A percentile compares a stretch with the other conserved stretches of the same genome.
These are phyloP conservation scores for Geotrichum citri-aurantii DNA, from an alignment of 1,139 yeast genomes.

Conservation along the genomic window DNA sequence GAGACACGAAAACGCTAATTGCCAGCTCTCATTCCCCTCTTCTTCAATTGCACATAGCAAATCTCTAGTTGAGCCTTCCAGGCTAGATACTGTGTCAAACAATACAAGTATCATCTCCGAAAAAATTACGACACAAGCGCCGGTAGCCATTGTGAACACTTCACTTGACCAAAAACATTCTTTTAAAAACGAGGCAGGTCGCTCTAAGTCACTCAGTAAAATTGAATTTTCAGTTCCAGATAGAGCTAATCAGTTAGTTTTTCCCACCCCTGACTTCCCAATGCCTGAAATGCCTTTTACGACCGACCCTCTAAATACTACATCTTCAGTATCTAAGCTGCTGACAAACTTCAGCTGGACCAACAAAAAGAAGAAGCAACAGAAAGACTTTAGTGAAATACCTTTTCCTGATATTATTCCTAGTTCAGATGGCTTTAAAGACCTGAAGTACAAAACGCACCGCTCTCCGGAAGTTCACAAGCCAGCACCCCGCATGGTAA, in stretches of 20 bases:
- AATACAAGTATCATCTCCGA: not conserved
- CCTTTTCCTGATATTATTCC: not conserved
- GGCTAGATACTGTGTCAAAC: not conserved
- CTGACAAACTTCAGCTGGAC: not conserved
- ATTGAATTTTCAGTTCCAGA: not conserved
- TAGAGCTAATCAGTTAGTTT: not conserved
- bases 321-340: not conserved
- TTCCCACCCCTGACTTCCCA: not conserved
- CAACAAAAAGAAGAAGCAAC: not conserved
- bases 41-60: not conserved
- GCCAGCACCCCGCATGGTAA: not conserved
- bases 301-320: not conserved
- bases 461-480: not conserved
- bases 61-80: not conserved
- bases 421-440: not conserved
- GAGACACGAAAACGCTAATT: not conserved
- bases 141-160: not conserved
- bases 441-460: not conserved
- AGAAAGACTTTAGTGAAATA: not conserved
- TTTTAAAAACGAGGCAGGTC: not conserved
- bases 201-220: not conserved
- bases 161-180: not conserved
- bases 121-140: not conserved
- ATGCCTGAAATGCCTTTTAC: not conserved
- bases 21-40: not conserved